Base-by-base conservation (phyloP, 768 basidiomycete genomes). In the Leccinellum rugosiceps region DNA sequence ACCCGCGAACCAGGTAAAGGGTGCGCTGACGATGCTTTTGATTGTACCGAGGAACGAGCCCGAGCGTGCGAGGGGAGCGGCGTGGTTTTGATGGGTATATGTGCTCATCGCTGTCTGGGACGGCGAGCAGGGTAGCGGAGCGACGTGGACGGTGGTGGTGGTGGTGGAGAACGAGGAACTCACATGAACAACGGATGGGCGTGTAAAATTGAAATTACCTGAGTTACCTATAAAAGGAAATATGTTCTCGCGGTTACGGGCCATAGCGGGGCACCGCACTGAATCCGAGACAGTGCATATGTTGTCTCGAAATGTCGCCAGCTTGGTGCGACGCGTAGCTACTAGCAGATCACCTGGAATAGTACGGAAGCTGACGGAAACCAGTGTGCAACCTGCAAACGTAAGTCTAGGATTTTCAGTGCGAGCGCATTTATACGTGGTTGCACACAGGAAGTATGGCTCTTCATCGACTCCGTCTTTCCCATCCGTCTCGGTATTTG, bases 381-480 rank as follows among this genome's bases (percentile, higher is more conserved):
- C 26, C 30, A 52, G 50, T 15, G 31, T 43, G 26, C 41, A 28
- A n/a, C 14, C 30, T 13, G 47, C 61, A 44, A 68, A 63, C 46
- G 69, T 67, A 56, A 62, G 67, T 60, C 38, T 48, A 13, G 13
- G 41, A 57, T 57, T 58, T 52, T 57, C 45, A 43, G 19, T 56
- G 45, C 55, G 32, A 62, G 28, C 57, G 55, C 46, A 14, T 47
- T 46, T 35, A 63, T 26, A 59, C 49, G 31, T 56, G 23, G 52
- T 19, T 51, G 65, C 61, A 60, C 66, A n/a, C 66, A 72, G 45
- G 77, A 85, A 53, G 84, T 75, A 2, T 87, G 84, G 80, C 70
- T 92, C 26, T 93, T 85, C 66, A 74, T 92, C 46, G 87, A 90
- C 64, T 88, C 87, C 1, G 81, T 93, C 32, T 92, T 92, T 69